phyloP scores from a whole-genome alignment of 805 yeast species.

The Saturnispora ahearnii region DNA sequence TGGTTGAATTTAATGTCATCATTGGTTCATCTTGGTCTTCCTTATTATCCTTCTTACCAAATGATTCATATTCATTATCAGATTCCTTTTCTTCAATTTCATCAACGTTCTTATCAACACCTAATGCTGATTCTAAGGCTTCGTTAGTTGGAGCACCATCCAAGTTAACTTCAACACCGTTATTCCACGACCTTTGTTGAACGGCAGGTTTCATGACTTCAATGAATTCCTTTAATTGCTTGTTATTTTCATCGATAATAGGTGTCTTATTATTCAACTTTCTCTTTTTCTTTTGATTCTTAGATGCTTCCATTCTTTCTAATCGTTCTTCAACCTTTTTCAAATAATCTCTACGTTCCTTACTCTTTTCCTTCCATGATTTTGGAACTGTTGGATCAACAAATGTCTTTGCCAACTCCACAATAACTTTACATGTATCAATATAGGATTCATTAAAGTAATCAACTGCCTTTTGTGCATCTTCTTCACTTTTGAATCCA shows the following conservation, averaged over 20 bases:
- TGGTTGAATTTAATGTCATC: background rate
- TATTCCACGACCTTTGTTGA: slow-evolving; percentile 67
- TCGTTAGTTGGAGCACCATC: slow-evolving; percentile 37
- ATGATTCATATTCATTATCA: slow-evolving; percentile 47
- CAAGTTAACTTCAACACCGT: slow-evolving; percentile 44
- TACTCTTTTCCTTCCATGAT: slow-evolving; percentile 46
- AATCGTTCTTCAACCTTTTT: slow-evolving; percentile 42
- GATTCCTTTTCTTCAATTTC: slow-evolving; percentile 27
- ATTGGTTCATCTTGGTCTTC: slow-evolving; percentile 23
- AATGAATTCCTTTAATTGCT: slow-evolving; percentile 69
- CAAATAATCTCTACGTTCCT: slow-evolving; percentile 41
- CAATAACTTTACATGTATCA: slow-evolving; percentile 73
- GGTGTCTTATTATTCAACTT: slow-evolving; percentile 36
- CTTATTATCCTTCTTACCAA: slow-evolving; percentile 26
- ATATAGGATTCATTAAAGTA: slow-evolving; percentile 73
- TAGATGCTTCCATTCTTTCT: slow-evolving; percentile 39
- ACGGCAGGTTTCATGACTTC: slow-evolving; percentile 73
- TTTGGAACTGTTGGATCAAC: slow-evolving; percentile 76
- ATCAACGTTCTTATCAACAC: slow-evolving; percentile 10
- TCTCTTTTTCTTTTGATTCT: slow-evolving; percentile 29
- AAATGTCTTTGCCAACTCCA: slow-evolving; percentile 74
- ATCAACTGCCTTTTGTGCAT: slow-evolving; percentile 69
- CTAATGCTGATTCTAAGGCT: slow-evolving; percentile 37
- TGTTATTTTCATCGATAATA: slow-evolving; percentile 51
- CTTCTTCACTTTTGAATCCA: slow-evolving; percentile 66